These are phyloP conservation scores for Chrysosphaeria jannelii DNA, from an alignment of 2,329 filamentous ascomycete species.

Conservation along the genomic window DNA sequence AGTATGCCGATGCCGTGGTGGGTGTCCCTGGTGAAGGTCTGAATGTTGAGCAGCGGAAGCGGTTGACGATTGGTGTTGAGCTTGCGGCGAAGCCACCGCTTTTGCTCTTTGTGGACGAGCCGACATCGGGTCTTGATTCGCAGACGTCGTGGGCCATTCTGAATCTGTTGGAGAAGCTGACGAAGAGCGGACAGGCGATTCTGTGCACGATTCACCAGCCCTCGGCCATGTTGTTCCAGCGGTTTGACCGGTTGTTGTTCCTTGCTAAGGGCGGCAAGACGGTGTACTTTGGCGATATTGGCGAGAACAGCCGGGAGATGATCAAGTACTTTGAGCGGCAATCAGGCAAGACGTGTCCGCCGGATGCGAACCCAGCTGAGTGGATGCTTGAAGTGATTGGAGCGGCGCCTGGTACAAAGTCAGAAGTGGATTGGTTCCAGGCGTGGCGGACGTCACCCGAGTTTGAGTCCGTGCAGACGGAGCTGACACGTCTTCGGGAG, in stretches of 20 bases:
- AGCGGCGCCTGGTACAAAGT: constrained; percentile 31
- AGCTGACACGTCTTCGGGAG: constrained; percentile 24
- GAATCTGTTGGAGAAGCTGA: constrained; percentile 64
- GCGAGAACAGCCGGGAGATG: constrained; percentile 35
- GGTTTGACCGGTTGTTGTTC: constrained; percentile 59
- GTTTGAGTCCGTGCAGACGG: constrained; percentile 21
- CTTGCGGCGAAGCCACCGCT: constrained; percentile 73
- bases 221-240: constrained; percentile 83
- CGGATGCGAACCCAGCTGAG: constrained; percentile 49
- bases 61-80: constrained; percentile 57
- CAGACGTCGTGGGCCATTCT: constrained; percentile 86
- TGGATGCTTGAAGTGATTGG: constrained; percentile 41
- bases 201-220: constrained; percentile 96
- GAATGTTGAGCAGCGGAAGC: constrained; percentile 39
- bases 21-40: constrained; percentile 72
- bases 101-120: constrained; percentile 79
- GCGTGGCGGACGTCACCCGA: constrained; percentile 29
- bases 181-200: constrained; percentile 68
- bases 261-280: constrained; percentile 48
- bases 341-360: constrained; percentile 31
- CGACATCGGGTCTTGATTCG: constrained; percentile 75
- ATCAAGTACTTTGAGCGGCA: constrained; percentile 51
- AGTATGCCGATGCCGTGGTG: constrained; percentile 71
- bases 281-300: constrained; percentile 50
- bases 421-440: constrained; percentile 32